Evolutionary conservation across 129 eudicot genomes (phyloP).

Genomic region (Scalesia atractyloides): DNA sequence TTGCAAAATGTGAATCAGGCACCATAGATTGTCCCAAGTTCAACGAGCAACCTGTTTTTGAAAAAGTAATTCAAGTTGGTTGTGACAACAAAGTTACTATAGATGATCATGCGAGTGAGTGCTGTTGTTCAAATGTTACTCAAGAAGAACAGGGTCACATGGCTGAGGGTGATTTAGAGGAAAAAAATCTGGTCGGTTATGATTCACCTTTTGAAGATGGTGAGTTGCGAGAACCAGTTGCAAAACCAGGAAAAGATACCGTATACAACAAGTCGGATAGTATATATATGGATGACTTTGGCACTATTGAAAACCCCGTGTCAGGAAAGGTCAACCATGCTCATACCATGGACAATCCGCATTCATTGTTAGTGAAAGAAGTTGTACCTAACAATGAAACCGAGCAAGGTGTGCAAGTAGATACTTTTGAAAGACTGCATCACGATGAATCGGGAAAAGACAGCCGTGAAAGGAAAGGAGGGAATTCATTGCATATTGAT

Average conservation of each 20-base stretch:
- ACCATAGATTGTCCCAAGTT: neutral
- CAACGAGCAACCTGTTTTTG: conserved; percentile 28
- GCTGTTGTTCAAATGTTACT: conserved; percentile 40
- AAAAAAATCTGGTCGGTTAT: conserved; percentile 49
- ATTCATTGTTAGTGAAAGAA: conserved; percentile 28
- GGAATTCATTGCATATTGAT: neutral
- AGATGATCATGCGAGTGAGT: conserved; percentile 27
- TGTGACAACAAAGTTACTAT: conserved; percentile 21
- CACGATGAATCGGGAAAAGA: conserved; percentile 13
- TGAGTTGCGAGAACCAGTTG: conserved; percentile 66
- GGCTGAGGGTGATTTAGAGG: conserved; percentile 38
- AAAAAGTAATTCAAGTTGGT: conserved; percentile 24
- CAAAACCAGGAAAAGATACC: conserved; percentile 40
- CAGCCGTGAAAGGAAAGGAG: neutral
- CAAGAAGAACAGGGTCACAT: conserved; percentile 39
- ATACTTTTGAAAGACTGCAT: conserved; percentile 18
- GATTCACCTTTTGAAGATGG: conserved; percentile 92
- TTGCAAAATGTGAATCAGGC: conserved; percentile 26
- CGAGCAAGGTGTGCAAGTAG: conserved; percentile 23
- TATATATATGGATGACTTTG: conserved; percentile 45
- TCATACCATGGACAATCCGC: conserved; percentile 27
- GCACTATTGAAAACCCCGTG: conserved; percentile 40
- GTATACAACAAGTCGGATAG: conserved; percentile 42
- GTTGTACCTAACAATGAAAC: conserved; percentile 28
- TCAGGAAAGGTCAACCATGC: conserved; percentile 43